phyloP scores from a whole-genome alignment of 768 basidiomycete species.

The Lentinula detonsa region DNA sequence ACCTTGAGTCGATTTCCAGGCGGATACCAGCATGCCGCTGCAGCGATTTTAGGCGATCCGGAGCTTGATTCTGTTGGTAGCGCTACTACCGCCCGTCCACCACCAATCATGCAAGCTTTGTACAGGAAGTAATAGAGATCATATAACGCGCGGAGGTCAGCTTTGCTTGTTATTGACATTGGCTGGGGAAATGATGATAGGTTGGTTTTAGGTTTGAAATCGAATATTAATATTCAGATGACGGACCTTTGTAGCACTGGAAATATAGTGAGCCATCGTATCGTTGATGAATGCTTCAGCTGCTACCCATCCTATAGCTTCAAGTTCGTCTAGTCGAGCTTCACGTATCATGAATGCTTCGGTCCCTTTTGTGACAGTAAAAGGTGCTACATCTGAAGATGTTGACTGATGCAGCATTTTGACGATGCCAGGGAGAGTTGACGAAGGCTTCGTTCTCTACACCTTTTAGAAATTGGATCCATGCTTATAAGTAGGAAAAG shows the following conservation, averaged over 20 bases:
- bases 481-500: too few species aligned
- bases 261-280: neutral
- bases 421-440: too few species aligned
- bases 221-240: neutral
- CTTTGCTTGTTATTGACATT: neutral
- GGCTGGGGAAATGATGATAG: neutral
- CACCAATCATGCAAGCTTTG: neutral
- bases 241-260: neutral
- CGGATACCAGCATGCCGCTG: constrained; percentile 1
- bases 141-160: neutral
- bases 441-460: too few species aligned
- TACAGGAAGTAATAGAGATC: neutral
- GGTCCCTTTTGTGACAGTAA: neutral
- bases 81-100: neutral
- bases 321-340: neutral
- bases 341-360: neutral
- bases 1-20: neutral
- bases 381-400: neutral
- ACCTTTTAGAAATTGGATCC: too few species aligned
- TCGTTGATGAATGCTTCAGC: neutral
- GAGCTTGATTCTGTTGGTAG: neutral
- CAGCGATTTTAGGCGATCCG: neutral
- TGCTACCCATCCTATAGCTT: neutral
- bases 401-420: neutral
- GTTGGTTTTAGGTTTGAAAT: too few species aligned